Percentiles rank a stretch among this genome's conserved stretches.
Conservation (phyloP, 257 asterid genomes). For the Solanum chilense region DNA sequence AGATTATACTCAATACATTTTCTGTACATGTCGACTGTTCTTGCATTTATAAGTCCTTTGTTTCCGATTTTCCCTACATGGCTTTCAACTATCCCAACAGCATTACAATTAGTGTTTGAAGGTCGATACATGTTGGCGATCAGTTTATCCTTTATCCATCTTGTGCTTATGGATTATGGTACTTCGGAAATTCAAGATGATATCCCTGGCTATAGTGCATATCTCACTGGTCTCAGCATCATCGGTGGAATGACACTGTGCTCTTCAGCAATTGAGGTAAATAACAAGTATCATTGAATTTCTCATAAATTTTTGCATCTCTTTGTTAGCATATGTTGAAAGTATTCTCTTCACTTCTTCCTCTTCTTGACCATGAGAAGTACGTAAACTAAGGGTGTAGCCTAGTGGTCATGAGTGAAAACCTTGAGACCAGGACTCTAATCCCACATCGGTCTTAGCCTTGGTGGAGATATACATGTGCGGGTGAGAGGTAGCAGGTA, state of each 20-base stretch:
- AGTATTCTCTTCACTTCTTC: neutral
- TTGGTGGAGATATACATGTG: neutral
- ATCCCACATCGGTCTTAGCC: neutral
- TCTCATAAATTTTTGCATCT: neutral
- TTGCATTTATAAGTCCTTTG: constrained; percentile 46
- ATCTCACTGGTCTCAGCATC: constrained; percentile 68
- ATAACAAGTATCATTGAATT: neutral
- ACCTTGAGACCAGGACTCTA: neutral
- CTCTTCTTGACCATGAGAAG: neutral
- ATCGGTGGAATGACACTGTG: constrained; percentile 73
- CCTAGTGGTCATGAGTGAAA: neutral
- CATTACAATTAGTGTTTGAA: constrained; percentile 50
- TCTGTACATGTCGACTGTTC: constrained; percentile 67
- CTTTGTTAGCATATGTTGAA: neutral
- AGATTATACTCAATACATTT: constrained; percentile 73
- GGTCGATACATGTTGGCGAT: constrained; percentile 44
- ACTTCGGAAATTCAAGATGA: constrained; percentile 75
- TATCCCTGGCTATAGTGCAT: constrained; percentile 65
- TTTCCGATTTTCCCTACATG: constrained; percentile 48
- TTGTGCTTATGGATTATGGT: constrained; percentile 65
- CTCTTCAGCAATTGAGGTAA: constrained; percentile 60
- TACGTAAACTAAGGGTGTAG: neutral
- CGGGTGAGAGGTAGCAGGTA: neutral
- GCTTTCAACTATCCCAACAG: constrained; percentile 66
- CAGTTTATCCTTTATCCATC: constrained; percentile 36